Percentiles rank a stretch among this genome's conserved stretches.
These are phyloP conservation scores for Aureobasidium sp. DNA, from an alignment of 2,329 filamentous ascomycete species.

Conservation along the genomic window DNA sequence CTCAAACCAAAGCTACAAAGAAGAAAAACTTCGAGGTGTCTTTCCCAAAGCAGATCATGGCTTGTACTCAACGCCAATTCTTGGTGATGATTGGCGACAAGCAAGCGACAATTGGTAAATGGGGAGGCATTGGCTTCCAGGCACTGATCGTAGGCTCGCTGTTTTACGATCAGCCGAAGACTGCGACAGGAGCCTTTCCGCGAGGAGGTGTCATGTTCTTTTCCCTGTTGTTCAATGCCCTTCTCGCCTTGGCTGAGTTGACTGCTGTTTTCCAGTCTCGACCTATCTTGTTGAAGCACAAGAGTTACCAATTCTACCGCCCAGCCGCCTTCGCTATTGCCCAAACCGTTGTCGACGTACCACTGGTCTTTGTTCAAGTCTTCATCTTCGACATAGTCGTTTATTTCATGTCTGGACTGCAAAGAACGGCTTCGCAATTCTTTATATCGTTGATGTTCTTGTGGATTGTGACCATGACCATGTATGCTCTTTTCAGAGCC, in stretches of 20 bases:
- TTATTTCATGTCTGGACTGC: slow-evolving; percentile 68
- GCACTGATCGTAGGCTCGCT: slow-evolving; percentile 73
- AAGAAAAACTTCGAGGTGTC: slow-evolving; percentile 72
- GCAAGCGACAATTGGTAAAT: slow-evolving; percentile 65
- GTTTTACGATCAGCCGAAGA: slow-evolving; percentile 60
- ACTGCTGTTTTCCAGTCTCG: slow-evolving; percentile 66
- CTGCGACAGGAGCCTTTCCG: slow-evolving; percentile 62
- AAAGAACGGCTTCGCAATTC: slow-evolving; percentile 63
- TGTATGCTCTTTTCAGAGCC: slow-evolving; percentile 33
- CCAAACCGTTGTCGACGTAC: slow-evolving; percentile 68
- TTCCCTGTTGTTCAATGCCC: slow-evolving; percentile 75
- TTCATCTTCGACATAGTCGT: slow-evolving; percentile 65
- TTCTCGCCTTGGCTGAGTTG: slow-evolving; percentile 74
- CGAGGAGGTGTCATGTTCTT: slow-evolving; percentile 77
- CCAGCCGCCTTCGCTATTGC: slow-evolving; percentile 77
- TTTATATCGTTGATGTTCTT: slow-evolving; percentile 69
- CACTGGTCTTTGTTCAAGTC: slow-evolving; percentile 55
- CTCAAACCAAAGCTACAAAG: slow-evolving; percentile 55
- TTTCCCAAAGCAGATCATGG: slow-evolving; percentile 75
- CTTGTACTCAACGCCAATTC: slow-evolving; percentile 75
- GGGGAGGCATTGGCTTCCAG: slow-evolving; percentile 61
- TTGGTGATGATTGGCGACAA: slow-evolving; percentile 79
- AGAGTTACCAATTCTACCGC: slow-evolving; percentile 72
- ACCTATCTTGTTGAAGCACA: slow-evolving; percentile 74
- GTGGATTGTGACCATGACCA: slow-evolving; percentile 42